Percentiles rank a stretch among this genome's conserved stretches.
phyloP scores from a whole-genome alignment of 1,284 basidiomycete species.

The Trametes versicolor region DNA sequence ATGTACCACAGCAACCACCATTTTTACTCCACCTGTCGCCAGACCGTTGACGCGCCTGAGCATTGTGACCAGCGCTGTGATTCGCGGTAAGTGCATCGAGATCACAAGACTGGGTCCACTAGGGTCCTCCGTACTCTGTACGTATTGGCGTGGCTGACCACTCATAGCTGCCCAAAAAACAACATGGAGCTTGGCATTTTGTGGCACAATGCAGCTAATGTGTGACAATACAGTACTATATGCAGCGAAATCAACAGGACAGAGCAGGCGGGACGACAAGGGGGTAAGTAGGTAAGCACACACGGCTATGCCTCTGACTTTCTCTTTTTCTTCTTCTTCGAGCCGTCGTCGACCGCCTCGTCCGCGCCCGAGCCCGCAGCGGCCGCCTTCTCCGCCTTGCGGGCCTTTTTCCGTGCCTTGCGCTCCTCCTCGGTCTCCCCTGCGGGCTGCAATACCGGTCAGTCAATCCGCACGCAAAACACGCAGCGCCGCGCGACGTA shows the following conservation, averaged over 20 bases:
- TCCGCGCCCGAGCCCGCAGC: conserved; percentile 54
- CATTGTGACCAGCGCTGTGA: no score
- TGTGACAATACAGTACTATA: conserved; percentile 21
- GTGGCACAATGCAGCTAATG: background rate
- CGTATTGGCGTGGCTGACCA: no score
- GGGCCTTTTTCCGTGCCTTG: conserved; percentile 77
- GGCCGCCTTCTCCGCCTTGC: conserved; percentile 75
- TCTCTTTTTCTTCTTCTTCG: conserved; percentile 78
- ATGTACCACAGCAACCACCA: no score
- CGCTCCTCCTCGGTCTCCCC: conserved; percentile 77
- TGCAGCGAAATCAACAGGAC: conserved; percentile 28
- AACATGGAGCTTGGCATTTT: background rate
- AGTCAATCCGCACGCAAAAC: conserved; percentile 19
- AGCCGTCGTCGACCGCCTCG: conserved; percentile 50
- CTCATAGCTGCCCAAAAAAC: no score
- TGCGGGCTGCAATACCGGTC: conserved; percentile 41
- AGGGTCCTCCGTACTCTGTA: no score
- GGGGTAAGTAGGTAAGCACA: background rate
- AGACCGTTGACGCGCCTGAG: no score
- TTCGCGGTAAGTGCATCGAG: no score
- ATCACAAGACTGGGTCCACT: no score
- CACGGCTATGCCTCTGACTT: conserved; percentile 58
- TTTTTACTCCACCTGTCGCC: no score
- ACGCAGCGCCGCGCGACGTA: conserved; percentile 38
- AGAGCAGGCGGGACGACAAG: conserved; percentile 16